Percentiles rank a stretch among this genome's conserved stretches.
phyloP scores from a whole-genome alignment of 768 basidiomycete genomes.

The Collybia mongolica region DNA sequence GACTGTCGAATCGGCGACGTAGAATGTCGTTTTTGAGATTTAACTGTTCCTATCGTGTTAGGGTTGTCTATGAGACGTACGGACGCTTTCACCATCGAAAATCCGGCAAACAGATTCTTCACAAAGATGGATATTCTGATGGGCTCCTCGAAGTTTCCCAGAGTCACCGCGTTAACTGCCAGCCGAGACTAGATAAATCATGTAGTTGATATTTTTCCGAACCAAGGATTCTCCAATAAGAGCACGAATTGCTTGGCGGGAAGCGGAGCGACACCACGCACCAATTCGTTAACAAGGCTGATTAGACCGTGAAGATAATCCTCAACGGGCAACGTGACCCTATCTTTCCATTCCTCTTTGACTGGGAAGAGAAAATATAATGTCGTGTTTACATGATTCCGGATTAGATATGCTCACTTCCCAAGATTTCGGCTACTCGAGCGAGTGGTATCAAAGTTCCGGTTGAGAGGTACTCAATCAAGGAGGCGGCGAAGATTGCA shows the following conservation, averaged over 20 bases:
- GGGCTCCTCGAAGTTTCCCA: slow-evolving; percentile 79
- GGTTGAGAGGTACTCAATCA: slow-evolving; percentile 62
- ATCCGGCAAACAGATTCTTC: slow-evolving; percentile 81
- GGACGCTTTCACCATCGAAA: slow-evolving; percentile 63
- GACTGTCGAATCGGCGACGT: slow-evolving; percentile 73
- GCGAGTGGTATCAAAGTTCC: slow-evolving; percentile 59
- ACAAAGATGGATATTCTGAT: slow-evolving; percentile 77
- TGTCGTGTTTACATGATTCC: background rate
- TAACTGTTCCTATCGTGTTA: slow-evolving; percentile 40
- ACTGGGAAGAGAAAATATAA: slow-evolving; percentile 52
- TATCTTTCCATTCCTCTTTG: slow-evolving; percentile 66
- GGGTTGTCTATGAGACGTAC: background rate
- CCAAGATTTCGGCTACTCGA: slow-evolving; percentile 52
- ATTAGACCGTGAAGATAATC: slow-evolving; percentile 85
- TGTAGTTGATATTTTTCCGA: background rate
- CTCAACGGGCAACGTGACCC: slow-evolving; percentile 63
- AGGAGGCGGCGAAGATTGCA: slow-evolving; percentile 62
- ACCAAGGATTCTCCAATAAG: too few species aligned
- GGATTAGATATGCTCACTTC: slow-evolving; percentile 48
- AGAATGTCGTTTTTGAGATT: slow-evolving; percentile 81
- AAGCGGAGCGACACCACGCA: slow-evolving; percentile 28
- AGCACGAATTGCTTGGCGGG: background rate
- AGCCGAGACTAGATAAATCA: slow-evolving; percentile 58
- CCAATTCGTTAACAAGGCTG: slow-evolving; percentile 76
- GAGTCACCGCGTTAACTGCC: slow-evolving; percentile 78